phyloP scores from a whole-genome alignment of 148 eudicot species.

The Arctostaphylos glauca region DNA sequence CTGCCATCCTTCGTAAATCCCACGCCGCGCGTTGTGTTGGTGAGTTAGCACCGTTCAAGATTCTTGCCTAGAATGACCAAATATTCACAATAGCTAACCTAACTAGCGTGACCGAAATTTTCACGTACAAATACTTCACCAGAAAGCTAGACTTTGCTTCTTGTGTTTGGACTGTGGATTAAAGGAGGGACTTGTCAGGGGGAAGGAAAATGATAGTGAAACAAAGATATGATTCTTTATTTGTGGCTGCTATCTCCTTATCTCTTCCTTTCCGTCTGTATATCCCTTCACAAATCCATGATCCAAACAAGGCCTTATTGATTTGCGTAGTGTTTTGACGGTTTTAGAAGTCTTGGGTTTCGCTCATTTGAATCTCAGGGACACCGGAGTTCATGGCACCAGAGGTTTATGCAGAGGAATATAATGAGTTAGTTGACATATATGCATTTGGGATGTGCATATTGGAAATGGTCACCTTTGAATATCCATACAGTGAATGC shows the following conservation, averaged over 20 bases:
- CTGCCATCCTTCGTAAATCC: slow-evolving; percentile 45
- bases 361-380: slow-evolving; percentile 21
- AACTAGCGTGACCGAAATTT: not conserved
- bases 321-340: not conserved
- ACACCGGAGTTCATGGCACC: slow-evolving; percentile 61
- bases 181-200: not conserved
- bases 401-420: slow-evolving; percentile 48
- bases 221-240: not conserved
- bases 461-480: slow-evolving; percentile 52
- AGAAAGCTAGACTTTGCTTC: not conserved
- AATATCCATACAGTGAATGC: slow-evolving; percentile 56
- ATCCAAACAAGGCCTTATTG: not conserved
- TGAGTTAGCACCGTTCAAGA: slow-evolving; percentile 12
- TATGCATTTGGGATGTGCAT: slow-evolving; percentile 55
- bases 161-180: not conserved
- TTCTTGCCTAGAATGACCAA: not conserved
- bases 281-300: not conserved
- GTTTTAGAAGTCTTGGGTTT: not conserved
- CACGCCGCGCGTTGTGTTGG: slow-evolving; percentile 48
- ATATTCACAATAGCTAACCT: not conserved
- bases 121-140: not conserved
- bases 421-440: slow-evolving; percentile 48
- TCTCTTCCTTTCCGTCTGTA: not conserved
- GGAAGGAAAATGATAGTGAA: not conserved
- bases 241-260: not conserved